Evolutionary conservation across 345 rosid genomes (phyloP).

Genomic region (Eucalyptus cladocalyx): DNA sequence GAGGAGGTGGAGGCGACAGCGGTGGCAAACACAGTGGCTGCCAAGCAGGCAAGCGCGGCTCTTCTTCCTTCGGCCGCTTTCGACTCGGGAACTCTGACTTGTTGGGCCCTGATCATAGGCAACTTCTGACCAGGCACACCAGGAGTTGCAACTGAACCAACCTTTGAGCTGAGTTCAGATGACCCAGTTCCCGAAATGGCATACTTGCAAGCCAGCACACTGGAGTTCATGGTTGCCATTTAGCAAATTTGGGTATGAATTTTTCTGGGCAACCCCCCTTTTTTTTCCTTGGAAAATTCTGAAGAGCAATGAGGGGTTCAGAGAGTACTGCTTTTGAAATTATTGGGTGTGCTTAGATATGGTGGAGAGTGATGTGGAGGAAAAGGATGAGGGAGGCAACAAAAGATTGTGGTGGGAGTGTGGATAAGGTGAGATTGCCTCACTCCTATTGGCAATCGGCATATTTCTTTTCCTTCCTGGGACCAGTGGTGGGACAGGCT

Average conservation of each 20-base stretch:
- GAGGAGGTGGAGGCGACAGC: conserved; percentile 46
- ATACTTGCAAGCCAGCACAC: conserved; percentile 78
- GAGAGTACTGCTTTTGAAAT: neutral
- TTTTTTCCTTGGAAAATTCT: neutral
- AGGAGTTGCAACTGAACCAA: conserved; percentile 20
- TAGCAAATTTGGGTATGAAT: neutral
- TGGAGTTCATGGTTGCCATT: conserved; percentile 82
- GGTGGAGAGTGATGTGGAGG: conserved; percentile 22
- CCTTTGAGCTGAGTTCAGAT: conserved; percentile 52
- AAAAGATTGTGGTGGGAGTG: conserved; percentile 66
- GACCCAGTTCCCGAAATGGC: conserved; percentile 50
- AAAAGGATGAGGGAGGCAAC: conserved; percentile 25
- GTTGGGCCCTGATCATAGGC: conserved; percentile 58
- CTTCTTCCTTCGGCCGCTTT: conserved; percentile 47
- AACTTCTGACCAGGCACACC: conserved; percentile 24
- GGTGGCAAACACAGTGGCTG: conserved; percentile 63
- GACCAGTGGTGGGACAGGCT: neutral
- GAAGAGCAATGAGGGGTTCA: neutral
- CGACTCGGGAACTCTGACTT: conserved; percentile 15
- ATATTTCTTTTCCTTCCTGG: neutral
- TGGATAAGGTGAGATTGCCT: conserved; percentile 98
- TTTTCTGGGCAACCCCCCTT: neutral
- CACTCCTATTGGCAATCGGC: conserved; percentile 49
- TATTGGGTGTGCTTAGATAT: neutral
- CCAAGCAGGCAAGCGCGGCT: conserved; percentile 55